Percentiles rank a stretch among this genome's conserved stretches.
phyloP scores from a whole-genome alignment of 768 basidiomycete species.

The Cystobasidium tubakii region DNA sequence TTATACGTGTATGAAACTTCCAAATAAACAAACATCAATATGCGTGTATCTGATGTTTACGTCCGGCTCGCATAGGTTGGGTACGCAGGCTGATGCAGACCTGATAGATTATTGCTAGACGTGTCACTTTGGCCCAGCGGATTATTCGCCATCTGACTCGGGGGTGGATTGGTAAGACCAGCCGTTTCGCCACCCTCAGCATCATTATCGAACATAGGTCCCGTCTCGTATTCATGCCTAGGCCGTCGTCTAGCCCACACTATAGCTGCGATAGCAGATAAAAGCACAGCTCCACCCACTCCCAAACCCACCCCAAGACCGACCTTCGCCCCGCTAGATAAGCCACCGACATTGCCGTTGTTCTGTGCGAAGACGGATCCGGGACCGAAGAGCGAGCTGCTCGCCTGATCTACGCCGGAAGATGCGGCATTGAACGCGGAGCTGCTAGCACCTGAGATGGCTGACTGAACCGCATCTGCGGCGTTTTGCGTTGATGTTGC shows the following conservation, averaged over 20 bases:
- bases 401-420: slow-evolving; percentile 1
- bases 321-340: slow-evolving; percentile 20
- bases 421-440: slow-evolving; percentile 26
- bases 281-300: not conserved
- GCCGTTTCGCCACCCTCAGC: not conserved
- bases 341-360: slow-evolving; percentile 3
- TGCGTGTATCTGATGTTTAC: not conserved
- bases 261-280: not conserved
- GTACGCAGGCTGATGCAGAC: not conserved
- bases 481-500: slow-evolving; percentile 3
- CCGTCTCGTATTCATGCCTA: not conserved
- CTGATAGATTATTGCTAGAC: not conserved
- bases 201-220: not conserved
- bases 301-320: slow-evolving; percentile 22
- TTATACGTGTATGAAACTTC: not conserved
- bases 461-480: not conserved
- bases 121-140: not conserved
- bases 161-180: not conserved
- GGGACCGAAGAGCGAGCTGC: slow-evolving; percentile 13
- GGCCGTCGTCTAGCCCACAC: not conserved
- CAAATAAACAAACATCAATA: not conserved
- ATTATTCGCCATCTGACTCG: not conserved
- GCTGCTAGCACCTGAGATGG: not conserved
- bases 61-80: not conserved
- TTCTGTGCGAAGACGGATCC: slow-evolving; percentile 12